Conservation (phyloP, 2,329 filamentous ascomycete species). For the Emmonsia crescens region DNA sequence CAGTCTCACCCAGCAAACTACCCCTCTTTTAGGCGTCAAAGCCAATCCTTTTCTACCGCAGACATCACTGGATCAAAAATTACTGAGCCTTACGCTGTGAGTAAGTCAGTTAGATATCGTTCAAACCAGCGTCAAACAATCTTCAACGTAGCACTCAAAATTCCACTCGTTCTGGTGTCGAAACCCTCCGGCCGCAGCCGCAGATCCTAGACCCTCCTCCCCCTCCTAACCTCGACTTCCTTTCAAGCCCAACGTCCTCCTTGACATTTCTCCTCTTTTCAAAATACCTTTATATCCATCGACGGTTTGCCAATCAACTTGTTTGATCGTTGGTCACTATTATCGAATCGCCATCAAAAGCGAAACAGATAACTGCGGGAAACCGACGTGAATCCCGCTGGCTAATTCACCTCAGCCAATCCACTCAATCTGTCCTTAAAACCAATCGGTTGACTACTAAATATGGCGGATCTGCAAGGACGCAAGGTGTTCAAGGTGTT, state of each 20-base stretch:
- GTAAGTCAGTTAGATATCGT: neutral
- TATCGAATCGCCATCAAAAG: neutral
- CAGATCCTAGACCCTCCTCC: neutral
- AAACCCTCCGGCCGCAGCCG: neutral
- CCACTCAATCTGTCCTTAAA: neutral
- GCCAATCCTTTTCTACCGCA: neutral
- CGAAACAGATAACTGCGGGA: neutral
- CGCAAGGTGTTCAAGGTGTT: slow-evolving; percentile 99
- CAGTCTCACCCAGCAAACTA: neutral
- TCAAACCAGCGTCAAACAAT: neutral
- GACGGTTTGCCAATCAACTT: neutral
- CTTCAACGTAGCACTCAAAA: neutral
- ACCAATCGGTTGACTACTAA: slow-evolving; percentile 6
- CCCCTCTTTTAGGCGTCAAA: neutral
- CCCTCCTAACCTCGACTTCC: neutral
- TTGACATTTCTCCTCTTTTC: neutral
- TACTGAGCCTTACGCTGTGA: neutral
- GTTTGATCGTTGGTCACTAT: neutral
- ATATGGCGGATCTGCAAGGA: slow-evolving; percentile 52
- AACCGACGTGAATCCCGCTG: neutral
- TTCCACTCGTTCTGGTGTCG: neutral
- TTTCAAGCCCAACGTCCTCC: neutral
- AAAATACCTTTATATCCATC: neutral
- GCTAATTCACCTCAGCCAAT: neutral
- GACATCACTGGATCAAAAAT: neutral